Evolutionary conservation across 345 rosid genomes (phyloP).

Genomic region (Anastatica hierochuntica): DNA sequence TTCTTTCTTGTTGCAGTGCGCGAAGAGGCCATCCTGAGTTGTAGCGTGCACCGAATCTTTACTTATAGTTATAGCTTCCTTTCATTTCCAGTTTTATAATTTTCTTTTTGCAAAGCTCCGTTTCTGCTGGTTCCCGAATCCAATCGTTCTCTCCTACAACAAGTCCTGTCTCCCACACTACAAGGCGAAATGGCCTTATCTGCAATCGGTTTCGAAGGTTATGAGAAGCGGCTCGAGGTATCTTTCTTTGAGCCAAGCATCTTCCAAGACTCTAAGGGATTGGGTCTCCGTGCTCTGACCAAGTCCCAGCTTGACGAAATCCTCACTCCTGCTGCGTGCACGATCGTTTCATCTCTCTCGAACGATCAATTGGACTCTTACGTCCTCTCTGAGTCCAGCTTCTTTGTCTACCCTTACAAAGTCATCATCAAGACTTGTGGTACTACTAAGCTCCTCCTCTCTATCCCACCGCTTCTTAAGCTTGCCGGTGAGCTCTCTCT

Average conservation of each 20-base stretch:
- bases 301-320: constrained; percentile 68
- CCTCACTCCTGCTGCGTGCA: constrained; percentile 77
- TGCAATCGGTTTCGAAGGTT: constrained; percentile 96
- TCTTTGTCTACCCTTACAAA: constrained; percentile 87
- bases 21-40: constrained; percentile 78
- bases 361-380: constrained; percentile 69
- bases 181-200: constrained; percentile 55
- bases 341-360: constrained; percentile 76
- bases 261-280: constrained; percentile 48
- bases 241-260: constrained; percentile 63
- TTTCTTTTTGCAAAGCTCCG: constrained; percentile 22
- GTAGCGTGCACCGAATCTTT: constrained; percentile 19
- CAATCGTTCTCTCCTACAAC: constrained; percentile 30
- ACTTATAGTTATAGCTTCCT: constrained; percentile 11
- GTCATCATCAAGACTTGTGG: constrained; percentile 95
- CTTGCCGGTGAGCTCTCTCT: constrained; percentile 60
- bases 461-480: constrained; percentile 77
- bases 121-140: constrained; percentile 34
- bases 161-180: constrained; percentile 7
- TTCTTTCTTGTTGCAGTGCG: constrained; percentile 52
- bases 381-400: constrained; percentile 95
- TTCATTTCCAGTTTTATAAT: constrained; percentile 19
- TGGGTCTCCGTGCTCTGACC: constrained; percentile 61
- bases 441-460: constrained; percentile 77
- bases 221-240: constrained; percentile 83